Percentiles rank a stretch among this genome's conserved stretches.
Conservation (phyloP, 1,139 yeast genomes). For the Candida buenavistaensis region DNA sequence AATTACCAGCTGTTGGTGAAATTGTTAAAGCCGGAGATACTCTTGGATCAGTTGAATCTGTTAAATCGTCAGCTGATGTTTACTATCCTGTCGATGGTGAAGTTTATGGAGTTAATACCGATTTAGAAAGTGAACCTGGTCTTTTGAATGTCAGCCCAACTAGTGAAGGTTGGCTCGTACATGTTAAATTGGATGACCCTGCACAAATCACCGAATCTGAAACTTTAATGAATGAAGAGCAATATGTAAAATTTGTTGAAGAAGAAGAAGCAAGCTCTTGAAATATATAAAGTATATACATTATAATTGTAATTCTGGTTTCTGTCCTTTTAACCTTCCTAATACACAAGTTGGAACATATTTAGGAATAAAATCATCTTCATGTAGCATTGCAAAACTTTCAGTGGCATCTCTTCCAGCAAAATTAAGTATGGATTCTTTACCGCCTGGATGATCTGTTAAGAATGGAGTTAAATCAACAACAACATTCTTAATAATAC, state of each 20-base stretch:
- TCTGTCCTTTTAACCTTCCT: conserved; percentile 50
- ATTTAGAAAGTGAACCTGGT: conserved; percentile 69
- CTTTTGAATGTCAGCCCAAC: conserved; percentile 84
- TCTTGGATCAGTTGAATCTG: conserved; percentile 91
- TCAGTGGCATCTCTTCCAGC: conserved; percentile 94
- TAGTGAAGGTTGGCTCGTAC: conserved; percentile 94
- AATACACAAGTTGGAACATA: conserved; percentile 49
- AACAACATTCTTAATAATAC: conserved; percentile 78
- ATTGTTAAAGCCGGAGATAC: conserved; percentile 73
- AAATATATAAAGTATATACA: neutral
- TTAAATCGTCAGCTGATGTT: conserved; percentile 91
- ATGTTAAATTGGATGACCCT: conserved; percentile 55
- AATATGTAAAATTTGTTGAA: conserved; percentile 64
- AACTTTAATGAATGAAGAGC: conserved; percentile 46
- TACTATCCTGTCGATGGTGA: conserved; percentile 86
- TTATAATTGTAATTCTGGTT: conserved; percentile 30
- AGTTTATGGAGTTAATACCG: conserved; percentile 68
- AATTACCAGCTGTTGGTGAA: conserved; percentile 78
- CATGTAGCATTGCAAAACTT: conserved; percentile 66
- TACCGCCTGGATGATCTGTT: conserved; percentile 88
- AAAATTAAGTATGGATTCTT: conserved; percentile 63
- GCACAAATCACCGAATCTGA: conserved; percentile 26
- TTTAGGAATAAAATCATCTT: conserved; percentile 51
- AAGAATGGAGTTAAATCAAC: conserved; percentile 81
- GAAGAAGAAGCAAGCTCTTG: conserved; percentile 20